Base-by-base conservation (phyloP, 768 basidiomycete genomes). In the Strobilomyces confusus region DNA sequence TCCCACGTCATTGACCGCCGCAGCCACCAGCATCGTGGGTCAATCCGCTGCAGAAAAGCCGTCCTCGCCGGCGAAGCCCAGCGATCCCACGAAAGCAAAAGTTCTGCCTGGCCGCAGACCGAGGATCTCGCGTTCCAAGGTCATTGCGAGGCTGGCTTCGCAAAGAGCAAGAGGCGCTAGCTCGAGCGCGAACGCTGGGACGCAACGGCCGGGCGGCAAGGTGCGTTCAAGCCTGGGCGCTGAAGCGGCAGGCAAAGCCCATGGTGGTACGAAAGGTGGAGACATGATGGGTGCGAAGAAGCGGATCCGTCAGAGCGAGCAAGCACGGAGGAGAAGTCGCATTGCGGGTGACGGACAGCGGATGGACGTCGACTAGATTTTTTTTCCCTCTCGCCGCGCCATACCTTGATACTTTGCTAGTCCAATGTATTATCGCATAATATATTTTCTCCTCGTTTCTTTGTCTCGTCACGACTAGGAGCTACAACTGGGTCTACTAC, bases 71-170 rank as follows among this genome's bases (percentile, higher is more conserved):
- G 32, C 40, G 17, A 66, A 62, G 23, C 47, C 56, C 3, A 51
- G 63, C 9, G 53, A 23, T 60, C 11, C 61, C 66, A 17, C 58
- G 15, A 70, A 67, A 49, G 63, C 63, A 5, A 73, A 71, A 52
- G 56, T 63, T 15, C 52, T 71, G 19, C 58, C 74, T 25, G 75
- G 78, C 9, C 80, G 86, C 52, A 84, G 82, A 64, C 89, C 89
- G 5, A 80, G 88, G 9, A 88, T 92, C 57, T 92, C 89, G 40
- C 80, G 90, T 36, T 88, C 87, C 25, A 86, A 84, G 56, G 87
- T 92, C 37, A 89, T 91, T 42, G 86, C 89, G 0, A 81, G 77
- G 59, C 72, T 91, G 33, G 86, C 84, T 1, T 86, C 86, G 14
- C 86, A 91, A 67, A 81, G 89, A 7, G 80, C 78, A 14, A 67